Evolutionary conservation across 441 rosid genomes (phyloP).

Genomic region (Metrosideros polymorpha): DNA sequence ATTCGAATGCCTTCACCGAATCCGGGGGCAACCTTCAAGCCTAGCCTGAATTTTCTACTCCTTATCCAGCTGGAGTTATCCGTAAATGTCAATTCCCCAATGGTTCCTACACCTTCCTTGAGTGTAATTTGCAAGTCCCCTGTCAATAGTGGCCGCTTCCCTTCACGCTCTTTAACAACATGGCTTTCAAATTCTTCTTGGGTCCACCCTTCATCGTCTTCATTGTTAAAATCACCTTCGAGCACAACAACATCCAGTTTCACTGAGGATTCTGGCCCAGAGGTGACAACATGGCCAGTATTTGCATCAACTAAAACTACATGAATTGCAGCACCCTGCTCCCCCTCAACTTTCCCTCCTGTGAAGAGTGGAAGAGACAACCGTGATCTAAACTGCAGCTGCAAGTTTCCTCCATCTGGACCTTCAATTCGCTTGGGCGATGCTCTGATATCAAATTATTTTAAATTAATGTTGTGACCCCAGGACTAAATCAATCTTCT

Average conservation of each 20-base stretch:
- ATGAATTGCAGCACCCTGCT: constrained; percentile 98
- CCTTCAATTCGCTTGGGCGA: constrained; percentile 92
- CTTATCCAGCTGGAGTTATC: constrained; percentile 99
- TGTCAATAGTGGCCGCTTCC: constrained; percentile 89
- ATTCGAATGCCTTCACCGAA: constrained; percentile 64
- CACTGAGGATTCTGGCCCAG: constrained; percentile 72
- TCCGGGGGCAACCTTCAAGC: constrained; percentile 72
- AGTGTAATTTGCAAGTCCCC: constrained; percentile 87
- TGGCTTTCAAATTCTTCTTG: constrained; percentile 93
- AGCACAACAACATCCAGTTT: constrained; percentile 88
- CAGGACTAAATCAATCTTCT: not conserved
- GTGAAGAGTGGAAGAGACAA: constrained; percentile 95
- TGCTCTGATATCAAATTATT: constrained; percentile 28
- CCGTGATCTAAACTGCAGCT: constrained; percentile 73
- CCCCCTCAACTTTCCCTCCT: constrained; percentile 98
- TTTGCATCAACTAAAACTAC: constrained; percentile 60
- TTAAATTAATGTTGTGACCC: not conserved
- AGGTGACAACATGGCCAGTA: constrained; percentile 58
- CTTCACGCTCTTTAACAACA: constrained; percentile 92
- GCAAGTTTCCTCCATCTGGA: constrained; percentile 69
- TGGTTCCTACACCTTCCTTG: constrained; percentile 95
- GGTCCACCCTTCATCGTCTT: constrained; percentile 90
- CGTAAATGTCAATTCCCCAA: constrained; percentile 85
- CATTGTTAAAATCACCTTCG: constrained; percentile 93
- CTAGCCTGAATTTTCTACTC: constrained; percentile 94